Base-by-base conservation (phyloP, 2,329 filamentous ascomycete genomes). In the Phaeophleospora eucalypticola region DNA sequence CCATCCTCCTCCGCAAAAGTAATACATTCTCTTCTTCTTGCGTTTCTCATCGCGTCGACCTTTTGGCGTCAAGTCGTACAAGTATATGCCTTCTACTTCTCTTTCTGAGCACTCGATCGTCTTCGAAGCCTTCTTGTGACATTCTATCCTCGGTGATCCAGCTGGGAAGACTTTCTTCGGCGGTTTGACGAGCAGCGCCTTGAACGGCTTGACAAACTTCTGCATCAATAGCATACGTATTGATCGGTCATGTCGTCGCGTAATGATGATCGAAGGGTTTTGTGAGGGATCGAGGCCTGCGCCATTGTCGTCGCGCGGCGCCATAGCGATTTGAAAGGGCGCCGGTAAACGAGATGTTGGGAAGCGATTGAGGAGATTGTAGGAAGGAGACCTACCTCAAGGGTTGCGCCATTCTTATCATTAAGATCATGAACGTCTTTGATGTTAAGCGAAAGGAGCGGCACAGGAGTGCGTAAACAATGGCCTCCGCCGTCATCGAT, bases 1-100 rank as follows among this genome's bases (percentile, higher is more conserved):
- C 73, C 79, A 82, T 3, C 75, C 76, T 4, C 79, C 79, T 1
- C 79, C 79, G 0, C 70, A 69, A 51, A 80, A 80, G 49, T 81
- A 82, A 49, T 77, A 74, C 18, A 82, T 63, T 3, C 67, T 60
- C 50, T 65, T 68, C 9, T n/a, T 39, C 18, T 40, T 29, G 16
- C 35, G 48, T 40, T 54, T 61, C 36, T 54, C 36, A 14, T 36
- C 34, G 17, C 24, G 12, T 27, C 19, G 39, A 15, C 36, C 43
- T 45, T 49, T 54, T 15, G 45, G 35, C 2, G 59, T 59, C 4
- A 76, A 49, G 41, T 75, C 72, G 61, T 77, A 78, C 16, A 76
- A 62, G 52, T 68, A 68, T 10, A 76, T 68, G 37, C 65, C 70
- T 34, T 69, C 67, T 10, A 73, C 65, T 38, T 57, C 60, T 7